Base-by-base conservation (phyloP, 1,284 basidiomycete species). In the Rhodotorula sp. region DNA sequence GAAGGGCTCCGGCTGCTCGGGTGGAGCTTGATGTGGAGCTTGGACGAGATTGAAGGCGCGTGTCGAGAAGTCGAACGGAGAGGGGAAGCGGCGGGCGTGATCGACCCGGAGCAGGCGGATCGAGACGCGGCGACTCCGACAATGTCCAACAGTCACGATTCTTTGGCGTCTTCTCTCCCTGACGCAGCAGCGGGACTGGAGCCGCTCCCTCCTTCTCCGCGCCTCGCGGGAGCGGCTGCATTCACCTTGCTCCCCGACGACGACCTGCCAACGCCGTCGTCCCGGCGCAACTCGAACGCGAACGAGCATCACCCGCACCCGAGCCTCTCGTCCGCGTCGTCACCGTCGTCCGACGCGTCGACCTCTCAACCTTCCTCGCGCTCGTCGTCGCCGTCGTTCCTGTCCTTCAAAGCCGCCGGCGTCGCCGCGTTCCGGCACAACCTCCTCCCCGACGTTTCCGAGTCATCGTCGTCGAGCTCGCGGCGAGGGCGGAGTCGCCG, bases 1-100 rank as follows among this genome's bases (percentile, higher is more conserved):
- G 75, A 76, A 58, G 60, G 69, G 1, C 50, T 77, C 16, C 57
- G 60, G 10, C 48, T 68, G 18, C 50, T 77, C 21, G 69, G 71
- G 2, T 77, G 75, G 72, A 34, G 55, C 6, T 18, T 77, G 14
- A 62, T 38, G 23, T 76, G 66, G 60, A 26, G 28, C 1, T n/a
- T 66, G n/a, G 57, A 55, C 6, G 73, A 72, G 62, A 28, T 76
- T 19, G 71, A 70, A 19, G 57, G 16, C 34, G 61, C 55, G 60
- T 19, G 31, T 18, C 38, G 14, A 15, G 65, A 67, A 48, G n/a
- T 67, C 5, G 66, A 60, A 38, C 58, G 55, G 23, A 38, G 28
- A 16, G 66, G 54, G 2, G 66, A 54, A 18, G 34, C 58, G 15
- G 16, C 21, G 26, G 60, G 60, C 18, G 12, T 67, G 7, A 5